A percentile compares a stretch with the other conserved stretches of the same genome.
phyloP scores from a whole-genome alignment of 2,329 filamentous ascomycete species.

The Botrytis porri region DNA sequence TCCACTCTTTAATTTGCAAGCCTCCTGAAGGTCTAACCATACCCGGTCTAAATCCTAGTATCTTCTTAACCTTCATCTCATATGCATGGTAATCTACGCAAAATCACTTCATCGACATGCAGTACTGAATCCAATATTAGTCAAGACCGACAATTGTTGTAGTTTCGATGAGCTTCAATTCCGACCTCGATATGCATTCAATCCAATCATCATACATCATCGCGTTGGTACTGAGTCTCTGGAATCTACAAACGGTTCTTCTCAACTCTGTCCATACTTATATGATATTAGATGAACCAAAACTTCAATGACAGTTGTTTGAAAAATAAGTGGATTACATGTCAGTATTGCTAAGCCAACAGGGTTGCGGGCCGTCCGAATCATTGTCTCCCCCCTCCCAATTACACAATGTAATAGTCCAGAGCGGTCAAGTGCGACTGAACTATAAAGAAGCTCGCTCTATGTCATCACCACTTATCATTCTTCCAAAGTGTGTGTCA shows the following conservation, averaged over 20 bases:
- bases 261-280: not conserved
- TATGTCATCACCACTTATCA: not conserved
- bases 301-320: not conserved
- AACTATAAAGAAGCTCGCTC: not conserved
- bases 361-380: not conserved
- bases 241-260: not conserved
- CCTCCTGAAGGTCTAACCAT: not conserved
- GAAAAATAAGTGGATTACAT: not conserved
- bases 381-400: not conserved
- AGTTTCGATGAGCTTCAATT: not conserved
- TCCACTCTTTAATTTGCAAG: not conserved
- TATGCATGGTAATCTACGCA: not conserved
- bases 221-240: not conserved
- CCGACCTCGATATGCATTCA: not conserved
- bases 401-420: not conserved
- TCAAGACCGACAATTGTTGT: not conserved
- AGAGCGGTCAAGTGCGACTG: not conserved
- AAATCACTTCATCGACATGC: not conserved
- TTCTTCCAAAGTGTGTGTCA: accelerated
- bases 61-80: not conserved
- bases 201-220: not conserved
- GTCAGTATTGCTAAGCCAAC: not conserved
- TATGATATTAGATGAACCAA: not conserved
- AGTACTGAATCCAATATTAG: not conserved
- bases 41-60: not conserved